Evolutionary conservation across 805 yeast species (phyloP).

Genomic region (Kodamaea nitidulidarum): DNA sequence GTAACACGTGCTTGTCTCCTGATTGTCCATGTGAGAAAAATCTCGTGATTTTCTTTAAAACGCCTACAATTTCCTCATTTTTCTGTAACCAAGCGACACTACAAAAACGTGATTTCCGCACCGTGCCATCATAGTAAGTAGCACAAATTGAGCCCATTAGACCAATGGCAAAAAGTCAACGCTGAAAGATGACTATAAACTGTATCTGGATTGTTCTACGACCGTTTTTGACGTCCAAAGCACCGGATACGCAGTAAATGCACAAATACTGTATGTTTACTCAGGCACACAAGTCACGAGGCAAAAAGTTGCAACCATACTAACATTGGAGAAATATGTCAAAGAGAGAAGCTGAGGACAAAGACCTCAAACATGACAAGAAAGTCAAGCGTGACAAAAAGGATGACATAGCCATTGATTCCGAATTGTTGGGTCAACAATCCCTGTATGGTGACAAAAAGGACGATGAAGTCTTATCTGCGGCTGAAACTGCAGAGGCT

Average conservation of each 20-base stretch:
- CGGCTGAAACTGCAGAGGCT: slow-evolving; percentile 27
- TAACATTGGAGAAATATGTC: slow-evolving; percentile 10
- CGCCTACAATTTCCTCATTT: slow-evolving; percentile 8
- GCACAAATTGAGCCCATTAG: no score
- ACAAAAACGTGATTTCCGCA: slow-evolving; percentile 11
- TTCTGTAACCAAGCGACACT: slow-evolving; percentile 6
- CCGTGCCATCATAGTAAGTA: slow-evolving; percentile 3
- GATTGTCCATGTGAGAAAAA: slow-evolving; percentile 9
- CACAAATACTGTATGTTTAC: no score
- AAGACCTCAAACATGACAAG: slow-evolving; percentile 9
- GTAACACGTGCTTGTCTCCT: slow-evolving; percentile 2
- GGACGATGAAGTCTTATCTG: slow-evolving; percentile 22
- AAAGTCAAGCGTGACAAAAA: slow-evolving; percentile 13
- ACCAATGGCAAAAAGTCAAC: no score
- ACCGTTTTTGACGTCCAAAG: no score
- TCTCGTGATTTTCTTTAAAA: slow-evolving; percentile 12
- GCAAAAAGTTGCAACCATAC: slow-evolving; percentile 8
- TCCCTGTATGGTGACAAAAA: slow-evolving; percentile 19
- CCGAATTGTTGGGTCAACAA: slow-evolving; percentile 42
- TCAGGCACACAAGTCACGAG: neutral
- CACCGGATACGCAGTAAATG: no score
- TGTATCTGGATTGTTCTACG: no score
- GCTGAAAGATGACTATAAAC: no score
- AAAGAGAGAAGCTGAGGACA: slow-evolving; percentile 14
- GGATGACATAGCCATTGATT: slow-evolving; percentile 34